Conservation (phyloP, 1,284 basidiomycete species). For the Trametes polyzona region DNA sequence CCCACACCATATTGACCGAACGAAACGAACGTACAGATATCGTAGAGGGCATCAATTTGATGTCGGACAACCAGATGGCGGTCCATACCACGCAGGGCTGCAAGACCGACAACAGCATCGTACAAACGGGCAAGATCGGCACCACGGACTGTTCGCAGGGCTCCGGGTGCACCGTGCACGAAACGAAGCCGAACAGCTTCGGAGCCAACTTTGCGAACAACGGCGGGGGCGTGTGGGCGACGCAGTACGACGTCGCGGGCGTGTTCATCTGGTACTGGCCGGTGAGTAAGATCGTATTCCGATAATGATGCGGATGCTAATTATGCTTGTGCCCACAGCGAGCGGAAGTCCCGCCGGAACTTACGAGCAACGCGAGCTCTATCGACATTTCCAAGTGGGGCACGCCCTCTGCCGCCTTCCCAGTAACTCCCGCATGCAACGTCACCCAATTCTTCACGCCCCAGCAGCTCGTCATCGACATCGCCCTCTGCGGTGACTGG, state of each 20-base stretch:
- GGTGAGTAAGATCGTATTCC: conserved; percentile 44
- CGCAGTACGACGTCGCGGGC: conserved; percentile 65
- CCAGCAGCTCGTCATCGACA: conserved; percentile 60
- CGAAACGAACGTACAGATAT: conserved; percentile 30
- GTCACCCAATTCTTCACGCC: conserved; percentile 52
- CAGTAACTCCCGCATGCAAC: conserved; percentile 45
- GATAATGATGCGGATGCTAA: neutral
- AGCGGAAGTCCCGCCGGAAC: conserved; percentile 46
- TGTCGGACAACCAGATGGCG: conserved; percentile 60
- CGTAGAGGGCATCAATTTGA: conserved; percentile 50
- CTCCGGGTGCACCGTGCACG: conserved; percentile 66
- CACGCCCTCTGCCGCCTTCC: conserved; percentile 56
- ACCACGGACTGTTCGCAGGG: conserved; percentile 51
- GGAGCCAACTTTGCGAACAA: conserved; percentile 59
- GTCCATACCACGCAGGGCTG: conserved; percentile 52
- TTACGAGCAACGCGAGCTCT: conserved; percentile 42
- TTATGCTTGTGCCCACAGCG: conserved; percentile 39
- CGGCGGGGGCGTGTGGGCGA: conserved; percentile 76
- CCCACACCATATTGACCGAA: neutral
- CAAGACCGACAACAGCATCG: conserved; percentile 31
- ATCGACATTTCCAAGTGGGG: conserved; percentile 59
- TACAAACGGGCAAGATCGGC: conserved; percentile 34
- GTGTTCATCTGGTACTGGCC: conserved; percentile 80
- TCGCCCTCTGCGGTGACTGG: conserved; percentile 62
- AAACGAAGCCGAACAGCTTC: conserved; percentile 63